Evolutionary conservation across 2,329 filamentous ascomycete species (phyloP).

Genomic region (Aspergillus fumigatus): DNA sequence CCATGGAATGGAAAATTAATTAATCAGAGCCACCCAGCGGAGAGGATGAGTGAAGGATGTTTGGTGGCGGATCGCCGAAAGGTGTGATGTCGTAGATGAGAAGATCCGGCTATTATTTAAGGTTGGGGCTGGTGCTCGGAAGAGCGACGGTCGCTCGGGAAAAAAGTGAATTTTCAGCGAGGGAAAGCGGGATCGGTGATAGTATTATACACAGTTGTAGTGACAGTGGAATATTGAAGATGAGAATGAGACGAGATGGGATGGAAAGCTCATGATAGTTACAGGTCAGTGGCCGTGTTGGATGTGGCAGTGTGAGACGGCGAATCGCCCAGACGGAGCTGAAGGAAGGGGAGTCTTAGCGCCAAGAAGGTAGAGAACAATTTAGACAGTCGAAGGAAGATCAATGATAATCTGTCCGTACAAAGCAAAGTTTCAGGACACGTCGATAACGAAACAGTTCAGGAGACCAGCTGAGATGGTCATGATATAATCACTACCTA

Average conservation of each 20-base stretch:
- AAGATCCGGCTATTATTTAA: not conserved
- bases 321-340: not conserved
- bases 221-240: not conserved
- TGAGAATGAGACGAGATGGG: not conserved
- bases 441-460: not conserved
- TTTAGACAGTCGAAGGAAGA: not conserved
- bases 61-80: not conserved
- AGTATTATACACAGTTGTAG: too few relatives aligned
- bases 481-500: not conserved
- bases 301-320: not conserved
- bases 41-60: not conserved
- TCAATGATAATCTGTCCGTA: not conserved
- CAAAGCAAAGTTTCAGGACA: not conserved
- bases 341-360: not conserved
- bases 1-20: conserved; percentile 23
- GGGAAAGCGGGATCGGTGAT: not conserved
- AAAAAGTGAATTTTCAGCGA: not conserved
- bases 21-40: not conserved
- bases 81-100: not conserved
- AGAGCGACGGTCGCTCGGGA: too few relatives aligned
- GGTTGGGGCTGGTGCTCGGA: not conserved
- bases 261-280: too few relatives aligned
- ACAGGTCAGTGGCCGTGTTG: not conserved
- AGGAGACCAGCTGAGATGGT: not conserved
- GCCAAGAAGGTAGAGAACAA: not conserved